Percentiles rank a stretch among this genome's conserved stretches.
Conservation (phyloP, 768 basidiomycete species). For the Mycena capillaripes region DNA sequence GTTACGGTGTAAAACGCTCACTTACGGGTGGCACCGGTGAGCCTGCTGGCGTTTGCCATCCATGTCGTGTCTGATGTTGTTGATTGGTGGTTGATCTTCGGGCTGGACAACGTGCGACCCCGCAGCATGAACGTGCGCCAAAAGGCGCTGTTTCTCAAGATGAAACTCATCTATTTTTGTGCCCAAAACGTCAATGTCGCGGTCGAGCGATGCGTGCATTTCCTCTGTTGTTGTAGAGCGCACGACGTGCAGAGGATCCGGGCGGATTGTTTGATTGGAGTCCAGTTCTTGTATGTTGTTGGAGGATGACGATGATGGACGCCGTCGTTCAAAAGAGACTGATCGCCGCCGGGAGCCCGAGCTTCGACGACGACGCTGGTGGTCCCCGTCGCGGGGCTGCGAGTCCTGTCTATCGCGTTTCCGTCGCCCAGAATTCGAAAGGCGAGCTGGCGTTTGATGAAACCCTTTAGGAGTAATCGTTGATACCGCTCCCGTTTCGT, state of each 20-base stretch:
- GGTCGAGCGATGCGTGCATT: conserved; percentile 42
- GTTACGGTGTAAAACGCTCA: neutral
- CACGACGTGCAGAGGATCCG: neutral
- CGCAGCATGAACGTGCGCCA: conserved; percentile 7
- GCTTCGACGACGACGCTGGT: too few species aligned
- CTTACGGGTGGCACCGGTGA: neutral
- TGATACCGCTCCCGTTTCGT: neutral
- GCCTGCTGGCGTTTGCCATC: neutral
- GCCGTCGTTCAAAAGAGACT: neutral
- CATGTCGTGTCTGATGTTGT: neutral
- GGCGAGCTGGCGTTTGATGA: neutral
- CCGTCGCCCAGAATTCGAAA: neutral
- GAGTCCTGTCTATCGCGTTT: neutral
- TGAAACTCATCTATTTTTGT: conserved; percentile 53
- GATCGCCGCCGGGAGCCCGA: too few species aligned
- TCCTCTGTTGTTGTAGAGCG: neutral
- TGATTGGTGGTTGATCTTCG: neutral
- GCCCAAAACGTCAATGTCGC: conserved; percentile 52
- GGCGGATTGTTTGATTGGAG: conserved; percentile 20
- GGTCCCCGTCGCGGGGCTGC: neutral
- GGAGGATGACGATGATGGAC: neutral
- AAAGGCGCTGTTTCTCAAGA: conserved; percentile 49
- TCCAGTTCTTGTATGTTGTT: neutral
- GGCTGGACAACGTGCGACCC: neutral
- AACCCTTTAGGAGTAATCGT: neutral